phyloP scores from a whole-genome alignment of 1,139 yeast species.

The Kurtzmaniella quercitrusa region DNA sequence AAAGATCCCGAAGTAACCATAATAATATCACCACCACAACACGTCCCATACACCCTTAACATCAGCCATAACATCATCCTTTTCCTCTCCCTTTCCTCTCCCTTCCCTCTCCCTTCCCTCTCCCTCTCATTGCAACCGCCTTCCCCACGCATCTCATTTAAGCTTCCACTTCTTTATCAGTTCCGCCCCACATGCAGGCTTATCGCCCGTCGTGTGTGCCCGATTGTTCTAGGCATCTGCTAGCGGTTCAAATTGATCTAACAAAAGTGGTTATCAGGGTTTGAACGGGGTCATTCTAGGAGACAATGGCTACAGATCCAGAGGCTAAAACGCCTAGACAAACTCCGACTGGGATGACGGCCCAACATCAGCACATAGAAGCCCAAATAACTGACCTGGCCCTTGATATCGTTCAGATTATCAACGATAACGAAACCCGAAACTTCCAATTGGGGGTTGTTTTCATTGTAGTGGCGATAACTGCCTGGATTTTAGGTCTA shows the following conservation, averaged over 20 bases:
- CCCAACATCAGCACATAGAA: slow-evolving; percentile 4
- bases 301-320: not conserved
- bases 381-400: slow-evolving; percentile 21
- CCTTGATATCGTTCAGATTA: slow-evolving; percentile 38
- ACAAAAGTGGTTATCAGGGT: not conserved
- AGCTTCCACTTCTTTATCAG: no score
- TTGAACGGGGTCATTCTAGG: not conserved
- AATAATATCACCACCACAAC: no score
- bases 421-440: slow-evolving; percentile 40
- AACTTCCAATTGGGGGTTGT: slow-evolving; percentile 42
- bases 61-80: no score
- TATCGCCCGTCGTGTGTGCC: not conserved
- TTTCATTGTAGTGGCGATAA: slow-evolving; percentile 36
- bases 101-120: no score
- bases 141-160: no score
- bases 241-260: not conserved
- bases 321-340: not conserved
- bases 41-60: no score
- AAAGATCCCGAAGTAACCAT: no score
- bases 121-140: no score
- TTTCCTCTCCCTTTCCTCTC: no score
- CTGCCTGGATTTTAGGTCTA: slow-evolving; percentile 46
- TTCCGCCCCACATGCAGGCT: not conserved
- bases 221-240: not conserved
- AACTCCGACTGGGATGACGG: not conserved